A percentile compares a stretch with the other conserved stretches of the same genome.
Evolutionary conservation across 225 moss, liverwort and hornwort species (phyloP).

Genomic region (Pleurozium schreberi): DNA sequence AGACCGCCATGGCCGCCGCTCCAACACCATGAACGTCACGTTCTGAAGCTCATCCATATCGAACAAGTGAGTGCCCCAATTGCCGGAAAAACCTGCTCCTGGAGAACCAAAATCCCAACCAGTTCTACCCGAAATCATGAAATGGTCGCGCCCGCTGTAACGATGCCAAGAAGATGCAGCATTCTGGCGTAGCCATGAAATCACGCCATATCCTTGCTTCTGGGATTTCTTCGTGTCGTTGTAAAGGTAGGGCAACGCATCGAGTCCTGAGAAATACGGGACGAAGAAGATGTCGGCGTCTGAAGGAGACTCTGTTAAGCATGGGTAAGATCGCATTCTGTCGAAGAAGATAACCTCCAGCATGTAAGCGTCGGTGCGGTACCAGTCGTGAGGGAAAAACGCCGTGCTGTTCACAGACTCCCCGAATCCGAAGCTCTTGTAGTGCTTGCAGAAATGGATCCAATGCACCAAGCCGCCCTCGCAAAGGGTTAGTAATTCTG

Average conservation of each 20-base stretch:
- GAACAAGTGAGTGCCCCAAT: constrained; percentile 3
- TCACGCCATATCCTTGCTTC: neutral
- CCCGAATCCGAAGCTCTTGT: constrained; percentile 35
- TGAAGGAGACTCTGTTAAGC: constrained; percentile 4
- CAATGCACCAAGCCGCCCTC: constrained; percentile 36
- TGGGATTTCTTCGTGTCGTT: neutral
- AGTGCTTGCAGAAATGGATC: constrained; percentile 66
- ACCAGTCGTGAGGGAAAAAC: constrained; percentile 31
- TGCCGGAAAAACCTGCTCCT: neutral
- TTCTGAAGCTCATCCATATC: constrained; percentile 10
- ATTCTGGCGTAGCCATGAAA: constrained; percentile 30
- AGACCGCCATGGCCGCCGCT: constrained; percentile 30
- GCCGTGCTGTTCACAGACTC: neutral
- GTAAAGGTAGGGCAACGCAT: constrained; percentile 46
- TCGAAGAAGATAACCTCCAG: constrained; percentile 66
- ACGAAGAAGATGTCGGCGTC: constrained; percentile 58
- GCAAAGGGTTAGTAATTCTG: constrained; percentile 34
- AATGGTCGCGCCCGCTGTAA: constrained; percentile 45
- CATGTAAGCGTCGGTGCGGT: constrained; percentile 70
- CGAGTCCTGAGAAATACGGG: constrained; percentile 56
- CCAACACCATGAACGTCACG: constrained; percentile 45
- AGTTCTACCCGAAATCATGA: constrained; percentile 52
- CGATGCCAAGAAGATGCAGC: constrained; percentile 35
- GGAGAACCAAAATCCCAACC: constrained; percentile 49
- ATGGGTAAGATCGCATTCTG: constrained; percentile 39